Evolutionary conservation across 2,329 filamentous ascomycete species (phyloP), one percentile per base, ranked within the genome.

Genomic region (Metarhizium brunneum): DNA sequence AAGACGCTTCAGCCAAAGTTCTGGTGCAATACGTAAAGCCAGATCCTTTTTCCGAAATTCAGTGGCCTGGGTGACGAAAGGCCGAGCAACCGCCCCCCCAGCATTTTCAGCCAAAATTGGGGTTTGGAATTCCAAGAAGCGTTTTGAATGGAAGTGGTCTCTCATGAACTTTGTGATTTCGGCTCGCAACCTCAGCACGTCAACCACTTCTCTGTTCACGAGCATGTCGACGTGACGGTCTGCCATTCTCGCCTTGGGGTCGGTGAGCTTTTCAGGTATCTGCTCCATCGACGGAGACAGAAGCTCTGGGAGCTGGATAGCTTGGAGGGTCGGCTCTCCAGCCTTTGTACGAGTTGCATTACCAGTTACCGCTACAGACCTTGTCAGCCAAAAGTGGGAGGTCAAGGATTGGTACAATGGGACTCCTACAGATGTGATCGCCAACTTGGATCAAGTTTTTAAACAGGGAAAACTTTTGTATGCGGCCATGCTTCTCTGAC

Each of bases 1-100:
- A 49, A 99, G 77, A 8, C 94, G 83, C 75, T 99, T 99, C 47
- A 99, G 81, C 86, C 91, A 97, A 40, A 99, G 76, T 71, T 99
- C 94, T 0, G 94, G 94, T 3, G 94, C 94, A 63, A 99, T 92
- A 51, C 94, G 82, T 38, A 99, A 77, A 25, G 88, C 83, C 40
- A 99, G 75, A 54, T 84, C 78, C 57, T 83, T 85, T 45, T 86
- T 80, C 2, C 83, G 77, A 58, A 95, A 86, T 65, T 92, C 90
- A 0, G 87, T 89, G 8, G 90, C 86, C 48, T 77, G 73, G 0
- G 92, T 97, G 61, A 85, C 78, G 68, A 99, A 99, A 0, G 94
- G 90, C 51, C 89, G 85, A 1, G 94, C 94, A 43, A 86, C 80
- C 4, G 94, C 94, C 45, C 94, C 94, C n/a, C 91, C 88, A 2